A percentile compares a stretch with the other conserved stretches of the same genome.
These are phyloP conservation scores for Gliomastix tumulicola DNA, from an alignment of 2,329 filamentous ascomycete species.

Conservation along the genomic window DNA sequence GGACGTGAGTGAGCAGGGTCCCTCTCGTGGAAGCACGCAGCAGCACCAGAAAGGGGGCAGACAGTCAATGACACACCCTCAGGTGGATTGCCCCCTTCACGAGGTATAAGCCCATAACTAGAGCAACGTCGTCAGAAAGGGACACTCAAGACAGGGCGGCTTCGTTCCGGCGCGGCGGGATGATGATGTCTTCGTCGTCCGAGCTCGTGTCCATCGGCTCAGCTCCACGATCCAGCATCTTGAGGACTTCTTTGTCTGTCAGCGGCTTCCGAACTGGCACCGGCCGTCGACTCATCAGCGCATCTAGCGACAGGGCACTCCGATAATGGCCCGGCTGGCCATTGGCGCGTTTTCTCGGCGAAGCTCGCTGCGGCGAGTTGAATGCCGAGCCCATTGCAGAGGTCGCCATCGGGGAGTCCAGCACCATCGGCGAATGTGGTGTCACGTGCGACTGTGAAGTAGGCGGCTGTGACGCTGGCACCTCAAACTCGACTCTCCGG, in stretches of 20 bases:
- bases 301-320: constrained; percentile 39
- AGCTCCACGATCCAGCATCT: constrained; percentile 47
- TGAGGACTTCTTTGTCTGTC: constrained; percentile 49
- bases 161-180: constrained; percentile 27
- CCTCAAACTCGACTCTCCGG: constrained; percentile 42
- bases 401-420: constrained; percentile 31
- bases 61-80: neutral
- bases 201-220: constrained; percentile 46
- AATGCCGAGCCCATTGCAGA: no score
- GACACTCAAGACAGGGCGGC: neutral
- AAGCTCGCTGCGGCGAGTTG: neutral
- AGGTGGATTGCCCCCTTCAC: no score
- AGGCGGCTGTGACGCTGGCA: no score
- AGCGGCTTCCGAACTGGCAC: constrained; percentile 14
- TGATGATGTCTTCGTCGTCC: constrained; percentile 49
- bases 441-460: constrained; percentile 27
- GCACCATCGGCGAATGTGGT: constrained; percentile 39
- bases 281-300: constrained; percentile 35
- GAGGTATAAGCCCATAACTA: no score
- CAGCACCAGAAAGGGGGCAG: no score
- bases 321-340: constrained; percentile 16
- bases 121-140: no score
- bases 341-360: constrained; percentile 3
- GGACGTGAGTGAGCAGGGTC: neutral
- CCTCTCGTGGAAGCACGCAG: neutral